phyloP scores from a whole-genome alignment of 2,329 filamentous ascomycete genomes.

The Aspergillus tubingensis region DNA sequence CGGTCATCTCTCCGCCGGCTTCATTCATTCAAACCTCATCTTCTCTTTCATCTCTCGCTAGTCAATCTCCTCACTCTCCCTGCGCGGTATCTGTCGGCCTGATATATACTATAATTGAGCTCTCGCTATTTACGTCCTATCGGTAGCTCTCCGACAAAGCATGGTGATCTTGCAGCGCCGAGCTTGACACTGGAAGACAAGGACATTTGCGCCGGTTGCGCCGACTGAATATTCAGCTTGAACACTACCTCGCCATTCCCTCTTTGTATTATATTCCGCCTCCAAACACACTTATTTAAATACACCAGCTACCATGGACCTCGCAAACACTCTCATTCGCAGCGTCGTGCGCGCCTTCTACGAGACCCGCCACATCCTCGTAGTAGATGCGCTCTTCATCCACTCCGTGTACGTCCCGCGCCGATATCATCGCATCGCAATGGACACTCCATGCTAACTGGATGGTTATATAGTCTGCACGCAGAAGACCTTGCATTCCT shows the following conservation, averaged over 20 bases:
- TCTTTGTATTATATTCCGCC: not conserved
- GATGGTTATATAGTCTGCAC: constrained; percentile 68
- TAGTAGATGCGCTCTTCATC: constrained; percentile 76
- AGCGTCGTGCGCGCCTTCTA: constrained; percentile 86
- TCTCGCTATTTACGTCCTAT: too few species aligned
- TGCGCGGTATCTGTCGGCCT: too few species aligned
- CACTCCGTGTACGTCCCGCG: constrained; percentile 62
- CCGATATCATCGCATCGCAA: not conserved
- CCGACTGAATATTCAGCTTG: not conserved
- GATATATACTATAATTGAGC: too few species aligned
- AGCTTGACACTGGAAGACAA: not conserved
- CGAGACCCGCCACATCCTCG: constrained; percentile 77
- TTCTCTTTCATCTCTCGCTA: not conserved
- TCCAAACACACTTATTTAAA: not conserved
- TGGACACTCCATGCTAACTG: not conserved
- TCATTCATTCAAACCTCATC: not conserved
- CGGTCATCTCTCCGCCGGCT: too few species aligned
- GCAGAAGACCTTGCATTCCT: constrained; percentile 86
- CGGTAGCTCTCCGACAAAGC: not conserved
- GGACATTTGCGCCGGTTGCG: not conserved
- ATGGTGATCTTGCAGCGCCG: not conserved
- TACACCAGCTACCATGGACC: constrained; percentile 53
- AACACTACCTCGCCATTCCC: not conserved
- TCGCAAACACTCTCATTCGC: constrained; percentile 77
- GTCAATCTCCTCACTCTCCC: not conserved